Percentiles rank a stretch among this genome's conserved stretches.
Conservation (phyloP, 2,329 filamentous ascomycete species). For the Aureobasidium melanogenum region DNA sequence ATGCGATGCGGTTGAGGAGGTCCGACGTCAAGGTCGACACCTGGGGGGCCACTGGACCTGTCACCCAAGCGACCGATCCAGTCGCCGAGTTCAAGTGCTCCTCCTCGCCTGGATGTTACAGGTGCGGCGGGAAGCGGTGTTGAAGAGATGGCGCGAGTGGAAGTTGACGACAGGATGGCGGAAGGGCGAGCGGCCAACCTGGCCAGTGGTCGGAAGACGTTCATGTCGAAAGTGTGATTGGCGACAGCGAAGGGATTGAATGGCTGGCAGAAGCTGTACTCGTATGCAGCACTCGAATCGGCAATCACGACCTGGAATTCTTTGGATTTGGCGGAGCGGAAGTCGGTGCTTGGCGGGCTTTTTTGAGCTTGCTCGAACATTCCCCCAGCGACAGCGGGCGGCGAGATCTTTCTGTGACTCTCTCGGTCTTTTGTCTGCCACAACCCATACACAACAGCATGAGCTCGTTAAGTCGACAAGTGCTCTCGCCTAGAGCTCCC, state of each 20-base stretch:
- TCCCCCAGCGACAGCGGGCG: neutral
- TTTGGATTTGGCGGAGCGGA: neutral
- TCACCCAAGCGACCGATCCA: neutral
- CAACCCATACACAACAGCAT: conserved; percentile 28
- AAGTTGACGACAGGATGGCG: neutral
- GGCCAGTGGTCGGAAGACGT: conserved; percentile 6
- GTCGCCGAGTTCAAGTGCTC: neutral
- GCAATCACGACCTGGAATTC: neutral
- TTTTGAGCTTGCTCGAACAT: neutral
- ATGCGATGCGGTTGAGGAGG: conserved; percentile 59
- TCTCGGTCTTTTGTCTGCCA: neutral
- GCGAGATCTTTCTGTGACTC: neutral
- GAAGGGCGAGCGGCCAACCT: neutral
- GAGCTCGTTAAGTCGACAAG: conserved; percentile 29
- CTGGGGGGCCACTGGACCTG: neutral
- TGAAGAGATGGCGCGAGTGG: neutral
- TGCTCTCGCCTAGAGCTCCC: conserved; percentile 33
- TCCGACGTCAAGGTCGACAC: neutral
- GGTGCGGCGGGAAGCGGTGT: neutral
- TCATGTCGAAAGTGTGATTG: conserved; percentile 1
- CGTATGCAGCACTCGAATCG: neutral
- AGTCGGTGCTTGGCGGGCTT: neutral
- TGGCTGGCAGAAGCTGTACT: neutral
- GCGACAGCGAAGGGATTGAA: neutral
- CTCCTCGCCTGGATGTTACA: neutral